Percentiles rank a stretch among this genome's conserved stretches.
Evolutionary conservation across 1,139 yeast species (phyloP).

Genomic region (Hansenula sp.): DNA sequence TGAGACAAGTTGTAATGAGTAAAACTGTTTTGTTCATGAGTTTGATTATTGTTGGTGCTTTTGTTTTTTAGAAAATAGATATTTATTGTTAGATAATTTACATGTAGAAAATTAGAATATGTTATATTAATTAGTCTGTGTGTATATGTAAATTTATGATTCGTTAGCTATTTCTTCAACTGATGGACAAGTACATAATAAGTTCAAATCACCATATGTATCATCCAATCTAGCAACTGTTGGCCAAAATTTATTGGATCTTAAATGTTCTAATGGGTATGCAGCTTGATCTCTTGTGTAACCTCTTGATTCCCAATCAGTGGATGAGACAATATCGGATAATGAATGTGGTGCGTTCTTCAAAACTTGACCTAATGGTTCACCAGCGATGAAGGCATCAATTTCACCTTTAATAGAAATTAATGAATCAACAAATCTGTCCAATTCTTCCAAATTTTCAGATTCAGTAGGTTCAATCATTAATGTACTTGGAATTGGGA

Average conservation of each 20-base stretch:
- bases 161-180: slow-evolving; percentile 42
- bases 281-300: slow-evolving; percentile 94
- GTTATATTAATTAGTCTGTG: background rate
- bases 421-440: slow-evolving; percentile 85
- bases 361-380: slow-evolving; percentile 63
- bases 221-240: slow-evolving; percentile 89
- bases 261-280: slow-evolving; percentile 75
- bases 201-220: slow-evolving; percentile 87
- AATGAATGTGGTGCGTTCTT: slow-evolving; percentile 93
- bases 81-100: background rate
- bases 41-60: background rate
- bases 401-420: slow-evolving; percentile 82
- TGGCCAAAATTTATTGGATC: slow-evolving; percentile 88
- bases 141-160: background rate
- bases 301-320: slow-evolving; percentile 78
- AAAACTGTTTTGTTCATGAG: background rate
- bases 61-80: background rate
- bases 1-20: background rate
- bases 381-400: slow-evolving; percentile 65
- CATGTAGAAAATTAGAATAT: background rate
- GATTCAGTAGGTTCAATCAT: slow-evolving; percentile 99
- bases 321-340: slow-evolving; percentile 62
- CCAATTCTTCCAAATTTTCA: slow-evolving; percentile 82
- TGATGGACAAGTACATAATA: slow-evolving; percentile 89
- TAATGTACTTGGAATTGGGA: slow-evolving; percentile 96